Evolutionary conservation across 2,329 filamentous ascomycete species (phyloP), one percentile per base, ranked within the genome.

Genomic region (Tricladium varicosporioides): DNA sequence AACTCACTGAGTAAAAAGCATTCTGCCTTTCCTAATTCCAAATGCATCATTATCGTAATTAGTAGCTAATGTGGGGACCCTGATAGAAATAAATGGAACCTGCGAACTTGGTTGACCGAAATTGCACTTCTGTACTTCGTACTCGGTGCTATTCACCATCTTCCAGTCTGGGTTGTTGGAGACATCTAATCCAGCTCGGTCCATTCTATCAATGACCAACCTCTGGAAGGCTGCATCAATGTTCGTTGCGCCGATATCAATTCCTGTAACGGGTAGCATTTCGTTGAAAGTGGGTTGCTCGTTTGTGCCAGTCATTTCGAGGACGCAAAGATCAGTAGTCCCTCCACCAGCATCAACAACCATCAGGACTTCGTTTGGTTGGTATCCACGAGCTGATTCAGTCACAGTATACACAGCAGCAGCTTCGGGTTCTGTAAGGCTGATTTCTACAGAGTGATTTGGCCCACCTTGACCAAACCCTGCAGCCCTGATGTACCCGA

Each of bases 101-200:
- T 45, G 40, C 3, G 33, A 14, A 27, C 27, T 16, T 18, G 19
- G 27, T n/a, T 46, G 15, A 2, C 48, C 54, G 16, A 56, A 50
- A 16, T 42, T 46, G 19, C 53, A 55, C 36, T 55, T 51, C 53
- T 66, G 61, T 15, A 73, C 74, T 54, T 75, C 71, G 54, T 74
- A 76, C 14, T 72, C 70, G 3, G 74, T 70, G 22, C 74, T 72
- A 46, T 69, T 70, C 7, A 71, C 69, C 65, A 78, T 71, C 0
- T 69, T 66, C 11, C 69, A 59, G 13, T 18, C 47, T 10, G 33
- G 33, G 19, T 51, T 51, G 19, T 47, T 40, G 4, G 15, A 14
- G 15, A 55, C 32, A 19, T 46, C 27, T 42, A 56, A 13, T 2
- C 48, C 42, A 16, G 18, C 22, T 14, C 48, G 15, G 40, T 43